These are phyloP conservation scores for Juncus inflexus DNA, from an alignment of 176 grass and related monocot genomes.

Conservation along the genomic window DNA sequence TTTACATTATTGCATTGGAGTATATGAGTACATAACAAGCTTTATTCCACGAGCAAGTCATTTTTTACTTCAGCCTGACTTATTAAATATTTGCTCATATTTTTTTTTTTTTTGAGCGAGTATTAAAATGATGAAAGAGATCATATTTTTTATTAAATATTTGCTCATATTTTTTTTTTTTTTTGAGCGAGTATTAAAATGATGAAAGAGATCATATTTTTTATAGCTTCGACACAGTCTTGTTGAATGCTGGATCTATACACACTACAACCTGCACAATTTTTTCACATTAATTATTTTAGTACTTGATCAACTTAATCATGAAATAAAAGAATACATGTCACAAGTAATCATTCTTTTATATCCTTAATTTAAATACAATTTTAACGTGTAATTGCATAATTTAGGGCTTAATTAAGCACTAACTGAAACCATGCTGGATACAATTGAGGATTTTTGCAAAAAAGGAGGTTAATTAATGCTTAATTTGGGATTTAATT, in stretches of 20 bases:
- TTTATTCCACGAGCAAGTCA: no score
- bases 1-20: background rate
- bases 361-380: no score
- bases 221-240: constrained; percentile 53
- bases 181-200: constrained; percentile 5
- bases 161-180: constrained; percentile 2
- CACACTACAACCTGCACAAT: constrained; percentile 70
- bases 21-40: background rate
- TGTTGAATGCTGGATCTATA: constrained; percentile 58
- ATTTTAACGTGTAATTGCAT: no score
- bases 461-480: background rate
- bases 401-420: no score
- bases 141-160: constrained; percentile 27
- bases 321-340: background rate
- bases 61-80: background rate
- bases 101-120: background rate
- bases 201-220: background rate
- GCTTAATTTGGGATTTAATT: no score
- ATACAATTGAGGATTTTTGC: background rate
- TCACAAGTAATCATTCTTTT: background rate
- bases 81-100: constrained; percentile 3
- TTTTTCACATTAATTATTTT: background rate
- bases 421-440: background rate
- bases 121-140: background rate
- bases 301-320: background rate